Evolutionary conservation across 2,329 filamentous ascomycete genomes (phyloP).

Genomic region (Beauveria sp.): DNA sequence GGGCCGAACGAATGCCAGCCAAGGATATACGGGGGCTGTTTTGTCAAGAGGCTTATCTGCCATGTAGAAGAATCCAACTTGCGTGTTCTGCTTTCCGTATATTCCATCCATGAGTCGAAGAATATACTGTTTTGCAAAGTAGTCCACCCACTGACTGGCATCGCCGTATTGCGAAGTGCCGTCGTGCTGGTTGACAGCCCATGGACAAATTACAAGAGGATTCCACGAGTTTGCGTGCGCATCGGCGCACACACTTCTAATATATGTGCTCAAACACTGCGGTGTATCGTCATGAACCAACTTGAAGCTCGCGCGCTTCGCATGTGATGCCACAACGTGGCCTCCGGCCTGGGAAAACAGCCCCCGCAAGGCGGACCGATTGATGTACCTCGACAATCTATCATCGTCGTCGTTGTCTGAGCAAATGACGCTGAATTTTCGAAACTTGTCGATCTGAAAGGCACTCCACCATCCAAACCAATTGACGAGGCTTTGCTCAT

Average conservation of each 20-base stretch:
- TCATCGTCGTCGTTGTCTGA: constrained; percentile 23
- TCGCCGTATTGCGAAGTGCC: not conserved
- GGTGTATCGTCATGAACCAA: not conserved
- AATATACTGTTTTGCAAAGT: not conserved
- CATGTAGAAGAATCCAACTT: constrained; percentile 43
- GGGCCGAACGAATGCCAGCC: constrained; percentile 43
- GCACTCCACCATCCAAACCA: constrained; percentile 56
- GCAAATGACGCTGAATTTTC: constrained; percentile 49
- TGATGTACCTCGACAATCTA: constrained; percentile 20
- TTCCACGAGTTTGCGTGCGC: not conserved
- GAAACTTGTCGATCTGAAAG: constrained; percentile 39
- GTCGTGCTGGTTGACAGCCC: not conserved
- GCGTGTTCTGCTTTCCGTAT: constrained; percentile 15
- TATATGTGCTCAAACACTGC: not conserved
- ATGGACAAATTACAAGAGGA: constrained; percentile 1
- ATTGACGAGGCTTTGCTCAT: constrained; percentile 55
- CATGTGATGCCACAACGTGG: not conserved
- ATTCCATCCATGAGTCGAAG: not conserved
- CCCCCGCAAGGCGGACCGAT: constrained; percentile 9
- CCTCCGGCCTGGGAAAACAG: not conserved
- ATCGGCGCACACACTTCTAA: not conserved
- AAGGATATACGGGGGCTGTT: constrained; percentile 33
- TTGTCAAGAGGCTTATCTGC: constrained; percentile 22
- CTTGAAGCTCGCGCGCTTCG: not conserved
- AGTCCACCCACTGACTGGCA: not conserved